A percentile compares a stretch with the other conserved stretches of the same genome.
Conservation (phyloP, 2,329 filamentous ascomycete species). For the Penicillium sumatraense region DNA sequence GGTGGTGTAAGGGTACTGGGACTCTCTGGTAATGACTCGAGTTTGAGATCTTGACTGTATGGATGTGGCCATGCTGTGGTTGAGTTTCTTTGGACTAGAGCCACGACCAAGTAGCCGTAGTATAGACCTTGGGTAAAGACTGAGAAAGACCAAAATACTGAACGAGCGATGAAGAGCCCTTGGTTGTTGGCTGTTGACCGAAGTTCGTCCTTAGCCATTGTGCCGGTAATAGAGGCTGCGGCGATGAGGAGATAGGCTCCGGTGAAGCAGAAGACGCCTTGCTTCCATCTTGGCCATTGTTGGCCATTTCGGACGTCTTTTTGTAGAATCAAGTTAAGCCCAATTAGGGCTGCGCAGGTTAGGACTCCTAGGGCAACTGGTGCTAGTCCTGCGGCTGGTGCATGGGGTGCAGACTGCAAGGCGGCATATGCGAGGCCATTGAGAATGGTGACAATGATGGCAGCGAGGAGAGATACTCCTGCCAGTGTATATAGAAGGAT, state of each 20-base stretch:
- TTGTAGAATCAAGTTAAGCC: slow-evolving; percentile 23
- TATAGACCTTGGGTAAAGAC: slow-evolving; percentile 37
- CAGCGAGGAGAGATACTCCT: slow-evolving; percentile 26
- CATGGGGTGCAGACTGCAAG: slow-evolving; percentile 22
- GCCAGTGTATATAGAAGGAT: slow-evolving; percentile 30
- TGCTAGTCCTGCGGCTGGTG: slow-evolving; percentile 26
- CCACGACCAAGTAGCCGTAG: slow-evolving; percentile 33
- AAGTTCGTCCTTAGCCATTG: slow-evolving; percentile 27
- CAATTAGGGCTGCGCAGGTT: slow-evolving; percentile 31
- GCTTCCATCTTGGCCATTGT: slow-evolving; percentile 25
- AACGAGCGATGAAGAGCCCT: slow-evolving; percentile 40
- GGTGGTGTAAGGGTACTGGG: slow-evolving; percentile 16
- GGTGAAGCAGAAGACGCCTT: slow-evolving; percentile 19
- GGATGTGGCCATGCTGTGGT: slow-evolving; percentile 26
- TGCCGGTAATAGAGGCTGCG: slow-evolving; percentile 32
- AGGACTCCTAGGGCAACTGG: slow-evolving; percentile 30
- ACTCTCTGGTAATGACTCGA: slow-evolving; percentile 23
- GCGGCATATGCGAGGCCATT: slow-evolving; percentile 34
- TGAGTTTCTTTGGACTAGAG: slow-evolving; percentile 8
- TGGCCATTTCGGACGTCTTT: slow-evolving; percentile 20
- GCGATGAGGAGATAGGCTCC: slow-evolving; percentile 33
- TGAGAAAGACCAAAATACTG: slow-evolving; percentile 40
- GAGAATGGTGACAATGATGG: slow-evolving; percentile 32
- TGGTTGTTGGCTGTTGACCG: slow-evolving; percentile 15
- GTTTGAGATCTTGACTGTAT: slow-evolving; percentile 31